phyloP scores from a whole-genome alignment of 2,329 filamentous ascomycete species.

The Fusarium foetens region DNA sequence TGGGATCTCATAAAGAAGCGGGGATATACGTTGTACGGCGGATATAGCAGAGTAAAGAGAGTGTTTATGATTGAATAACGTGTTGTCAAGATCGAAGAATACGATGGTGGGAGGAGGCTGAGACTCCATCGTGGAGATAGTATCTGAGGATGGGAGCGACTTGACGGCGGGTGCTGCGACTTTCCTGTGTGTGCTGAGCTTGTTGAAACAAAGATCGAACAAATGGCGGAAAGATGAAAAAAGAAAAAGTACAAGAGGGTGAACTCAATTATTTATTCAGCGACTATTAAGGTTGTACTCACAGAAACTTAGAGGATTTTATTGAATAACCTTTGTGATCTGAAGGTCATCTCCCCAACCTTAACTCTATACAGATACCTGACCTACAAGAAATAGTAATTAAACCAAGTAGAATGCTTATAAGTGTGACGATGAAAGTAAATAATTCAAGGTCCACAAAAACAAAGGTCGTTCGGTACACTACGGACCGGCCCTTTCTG shows the following conservation, averaged over 20 bases:
- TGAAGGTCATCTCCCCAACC: neutral
- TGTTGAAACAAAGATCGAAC: accelerated
- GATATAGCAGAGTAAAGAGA: neutral
- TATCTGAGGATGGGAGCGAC: accelerated
- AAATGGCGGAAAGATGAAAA: accelerated
- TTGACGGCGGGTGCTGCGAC: neutral
- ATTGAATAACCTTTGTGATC: too few relatives aligned
- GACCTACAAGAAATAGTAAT: accelerated
- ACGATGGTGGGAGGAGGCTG: accelerated
- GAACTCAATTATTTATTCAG: accelerated
- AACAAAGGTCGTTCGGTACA: accelerated
- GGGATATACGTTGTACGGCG: neutral
- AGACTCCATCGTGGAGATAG: neutral
- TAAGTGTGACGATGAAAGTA: too few relatives aligned
- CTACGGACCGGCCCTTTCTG: neutral
- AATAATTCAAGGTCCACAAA: too few relatives aligned
- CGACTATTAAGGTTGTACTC: accelerated
- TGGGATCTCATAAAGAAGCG: neutral
- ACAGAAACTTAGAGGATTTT: neutral
- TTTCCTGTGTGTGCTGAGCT: neutral
- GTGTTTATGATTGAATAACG: conserved; percentile 12
- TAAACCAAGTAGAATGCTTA: neutral
- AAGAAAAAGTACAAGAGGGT: accelerated
- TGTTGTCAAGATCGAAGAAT: conserved; percentile 24
- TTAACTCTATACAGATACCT: too few relatives aligned